A percentile compares a stretch with the other conserved stretches of the same genome.
Evolutionary conservation across 768 basidiomycete species (phyloP).

Genomic region (Collybia sordida): DNA sequence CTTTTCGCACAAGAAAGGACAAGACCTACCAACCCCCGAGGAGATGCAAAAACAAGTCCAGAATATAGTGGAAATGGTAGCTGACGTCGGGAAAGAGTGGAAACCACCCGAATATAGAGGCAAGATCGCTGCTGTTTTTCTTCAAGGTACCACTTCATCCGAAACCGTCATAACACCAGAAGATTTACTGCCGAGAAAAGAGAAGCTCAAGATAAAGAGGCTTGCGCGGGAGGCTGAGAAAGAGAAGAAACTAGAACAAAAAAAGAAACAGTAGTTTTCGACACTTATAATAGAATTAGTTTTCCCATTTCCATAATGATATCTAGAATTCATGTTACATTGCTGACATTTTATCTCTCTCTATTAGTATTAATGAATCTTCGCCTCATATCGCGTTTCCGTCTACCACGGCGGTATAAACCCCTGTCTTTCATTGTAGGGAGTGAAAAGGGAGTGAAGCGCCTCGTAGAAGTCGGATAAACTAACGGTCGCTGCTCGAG

Average conservation of each 20-base stretch:
- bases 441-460: background rate
- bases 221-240: slow-evolving; percentile 1
- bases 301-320: background rate
- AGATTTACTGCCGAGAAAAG: no score
- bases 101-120: slow-evolving; percentile 40
- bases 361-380: no score
- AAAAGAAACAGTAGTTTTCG: background rate
- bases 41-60: slow-evolving; percentile 47
- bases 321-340: background rate
- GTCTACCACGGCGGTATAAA: background rate
- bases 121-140: slow-evolving; percentile 38
- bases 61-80: slow-evolving; percentile 38
- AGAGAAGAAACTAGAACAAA: slow-evolving; percentile 9
- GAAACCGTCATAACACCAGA: background rate
- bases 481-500: slow-evolving; percentile 12
- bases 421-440: background rate
- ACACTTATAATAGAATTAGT: slow-evolving; percentile 9
- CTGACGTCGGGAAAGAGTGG: slow-evolving; percentile 55
- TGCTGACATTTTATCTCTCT: no score
- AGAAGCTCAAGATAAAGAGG: background rate
- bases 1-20: slow-evolving; percentile 49
- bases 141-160: slow-evolving; percentile 34
- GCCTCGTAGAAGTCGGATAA: slow-evolving; percentile 3
- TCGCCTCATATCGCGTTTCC: background rate
- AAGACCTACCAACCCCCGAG: slow-evolving; percentile 26